Conservation (phyloP, 2,329 filamentous ascomycete genomes). For the Fusarium verticillioides region DNA sequence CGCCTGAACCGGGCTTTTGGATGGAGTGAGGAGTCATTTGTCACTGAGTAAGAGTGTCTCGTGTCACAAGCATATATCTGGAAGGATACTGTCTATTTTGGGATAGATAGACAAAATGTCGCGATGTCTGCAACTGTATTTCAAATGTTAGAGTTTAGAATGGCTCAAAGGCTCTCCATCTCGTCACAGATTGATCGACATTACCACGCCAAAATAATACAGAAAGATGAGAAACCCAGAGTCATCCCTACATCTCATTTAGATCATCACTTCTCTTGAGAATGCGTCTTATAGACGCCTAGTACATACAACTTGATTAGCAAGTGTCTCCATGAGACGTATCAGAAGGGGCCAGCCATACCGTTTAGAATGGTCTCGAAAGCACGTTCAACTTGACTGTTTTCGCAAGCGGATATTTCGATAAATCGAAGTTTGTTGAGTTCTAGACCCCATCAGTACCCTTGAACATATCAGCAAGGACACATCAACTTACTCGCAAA, state of each 20-base stretch:
- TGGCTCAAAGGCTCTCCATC: rapidly evolving
- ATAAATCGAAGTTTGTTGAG: not conserved
- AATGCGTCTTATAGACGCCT: not conserved
- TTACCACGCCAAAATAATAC: too few relatives aligned
- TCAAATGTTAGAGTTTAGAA: rapidly evolving
- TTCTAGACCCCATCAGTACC: not conserved
- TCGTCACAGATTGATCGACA: not conserved
- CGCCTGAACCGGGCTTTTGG: conserved; percentile 51
- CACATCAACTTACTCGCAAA: not conserved
- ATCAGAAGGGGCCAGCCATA: not conserved
- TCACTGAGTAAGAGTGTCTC: not conserved
- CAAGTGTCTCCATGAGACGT: rapidly evolving
- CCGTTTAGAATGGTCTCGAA: not conserved
- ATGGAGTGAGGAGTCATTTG: conserved; percentile 51
- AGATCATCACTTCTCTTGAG: rapidly evolving
- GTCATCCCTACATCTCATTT: too few relatives aligned
- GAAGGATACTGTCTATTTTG: too few relatives aligned
- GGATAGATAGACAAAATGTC: rapidly evolving
- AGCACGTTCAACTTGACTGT: not conserved
- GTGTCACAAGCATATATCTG: rapidly evolving
- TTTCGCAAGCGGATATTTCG: not conserved
- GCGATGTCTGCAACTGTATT: rapidly evolving
- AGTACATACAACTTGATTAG: rapidly evolving
- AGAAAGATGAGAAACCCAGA: rapidly evolving
- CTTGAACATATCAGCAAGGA: rapidly evolving